Base-by-base conservation (phyloP, 2,329 filamentous ascomycete genomes). In the Aureobasidium sp. region DNA sequence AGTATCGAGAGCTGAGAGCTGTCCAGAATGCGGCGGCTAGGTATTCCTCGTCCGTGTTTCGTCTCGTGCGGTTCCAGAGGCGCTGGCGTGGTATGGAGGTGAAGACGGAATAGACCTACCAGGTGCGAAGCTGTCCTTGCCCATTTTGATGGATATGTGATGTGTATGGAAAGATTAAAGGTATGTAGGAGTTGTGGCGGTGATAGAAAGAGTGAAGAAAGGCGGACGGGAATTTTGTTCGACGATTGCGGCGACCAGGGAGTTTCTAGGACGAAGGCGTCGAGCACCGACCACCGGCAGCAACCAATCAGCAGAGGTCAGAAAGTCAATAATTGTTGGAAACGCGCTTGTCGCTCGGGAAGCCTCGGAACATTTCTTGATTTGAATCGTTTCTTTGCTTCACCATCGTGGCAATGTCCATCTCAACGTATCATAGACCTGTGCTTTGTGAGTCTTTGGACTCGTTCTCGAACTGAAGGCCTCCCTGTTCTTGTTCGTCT, bases 51-150 rank as follows among this genome's bases (percentile, higher is more conserved):
- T 51, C 36, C 47, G 29, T 41, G 22, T 9, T 55, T 31, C 51
- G n/a, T 22, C 17, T 36, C 34, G 1, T 14, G 22, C 25, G 51
- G 15, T 37, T 22, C 41, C n/a, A 41, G 14, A 29, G 34, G 44
- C 53, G 56, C 49, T 39, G 31, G 6, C 8, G 20, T 5, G 15
- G 55, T 34, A 5, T 27, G 25, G 17, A n/a, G 52, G 7, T n/a
- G 14, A 22, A 44, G 14, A 44, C 25, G 17, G 25, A 48, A 25
- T 20, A 63, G 63, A 67, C 72, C 49, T 73, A 74, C 72, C 72
- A 42, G 69, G 67, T 61, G 71, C 65, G 69, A 73, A 73, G 68
- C 68, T 66, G 65, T 73, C 72, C 69, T 74, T 74, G 68, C 69
- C 72, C 72, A 74, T 74, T 70, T 66, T 73, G 69, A 63, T 25